Evolutionary conservation across 1,139 yeast species (phyloP).

Genomic region (Zhuliangozyma blackwelliae): DNA sequence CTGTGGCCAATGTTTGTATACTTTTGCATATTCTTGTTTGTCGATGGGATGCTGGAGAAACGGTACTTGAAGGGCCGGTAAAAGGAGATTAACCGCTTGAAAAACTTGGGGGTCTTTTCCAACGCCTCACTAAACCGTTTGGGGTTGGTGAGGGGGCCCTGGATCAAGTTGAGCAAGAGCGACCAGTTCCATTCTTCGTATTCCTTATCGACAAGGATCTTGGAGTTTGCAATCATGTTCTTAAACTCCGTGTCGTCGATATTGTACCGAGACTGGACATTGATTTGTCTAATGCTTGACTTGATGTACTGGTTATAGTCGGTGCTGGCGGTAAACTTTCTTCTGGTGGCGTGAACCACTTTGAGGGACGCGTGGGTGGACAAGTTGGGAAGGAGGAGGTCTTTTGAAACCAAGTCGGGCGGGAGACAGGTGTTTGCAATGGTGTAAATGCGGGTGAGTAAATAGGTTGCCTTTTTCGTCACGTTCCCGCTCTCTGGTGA

Average conservation of each 20-base stretch:
- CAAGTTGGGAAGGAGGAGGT: constrained; percentile 14
- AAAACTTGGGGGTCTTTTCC: constrained; percentile 72
- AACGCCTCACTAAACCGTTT: constrained; percentile 72
- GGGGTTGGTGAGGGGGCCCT: constrained; percentile 75
- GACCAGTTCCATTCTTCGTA: constrained; percentile 89
- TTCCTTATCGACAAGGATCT: constrained; percentile 72
- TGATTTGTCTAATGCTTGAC: constrained; percentile 35
- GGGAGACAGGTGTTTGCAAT: constrained; percentile 57
- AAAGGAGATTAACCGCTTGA: constrained; percentile 80
- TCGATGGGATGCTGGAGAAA: constrained; percentile 50
- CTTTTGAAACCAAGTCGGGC: constrained; percentile 17
- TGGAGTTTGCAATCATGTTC: constrained; percentile 60
- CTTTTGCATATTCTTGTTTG: constrained; percentile 43
- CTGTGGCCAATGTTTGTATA: constrained; percentile 73
- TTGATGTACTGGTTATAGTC: constrained; percentile 19
- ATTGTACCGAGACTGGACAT: constrained; percentile 43
- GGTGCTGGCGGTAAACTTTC: constrained; percentile 11
- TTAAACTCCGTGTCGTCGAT: constrained; percentile 73
- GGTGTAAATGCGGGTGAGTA: constrained; percentile 59
- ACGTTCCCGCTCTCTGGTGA: background rate
- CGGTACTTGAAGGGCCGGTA: constrained; percentile 88
- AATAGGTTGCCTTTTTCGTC: constrained; percentile 57
- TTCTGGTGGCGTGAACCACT: constrained; percentile 20
- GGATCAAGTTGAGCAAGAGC: constrained; percentile 59
- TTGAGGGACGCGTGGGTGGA: constrained; percentile 11